These are phyloP conservation scores for Pseudogymnoascus sp. DNA, from an alignment of 2,329 filamentous ascomycete species.

Conservation along the genomic window DNA sequence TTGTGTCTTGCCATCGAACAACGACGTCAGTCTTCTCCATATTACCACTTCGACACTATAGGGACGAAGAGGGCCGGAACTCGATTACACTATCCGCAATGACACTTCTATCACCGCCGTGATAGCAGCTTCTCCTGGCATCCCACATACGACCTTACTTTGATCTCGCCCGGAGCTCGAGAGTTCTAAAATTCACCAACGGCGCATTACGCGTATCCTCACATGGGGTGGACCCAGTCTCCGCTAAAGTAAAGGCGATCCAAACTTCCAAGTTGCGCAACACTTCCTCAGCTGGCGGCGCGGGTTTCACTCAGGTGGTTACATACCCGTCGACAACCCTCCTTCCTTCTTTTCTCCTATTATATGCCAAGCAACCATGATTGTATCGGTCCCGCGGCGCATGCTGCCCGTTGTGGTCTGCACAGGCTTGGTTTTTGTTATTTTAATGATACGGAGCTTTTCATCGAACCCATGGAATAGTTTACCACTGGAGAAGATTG, in stretches of 20 bases:
- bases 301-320: not conserved
- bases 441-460: not conserved
- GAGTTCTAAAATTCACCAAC: not conserved
- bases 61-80: not conserved
- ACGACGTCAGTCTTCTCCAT: slow-evolving; percentile 7
- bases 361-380: not conserved
- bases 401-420: slow-evolving; percentile 7
- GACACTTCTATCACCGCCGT: slow-evolving; percentile 1
- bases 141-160: not conserved
- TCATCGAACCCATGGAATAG: slow-evolving; percentile 10
- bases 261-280: slow-evolving; percentile 9
- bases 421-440: not conserved
- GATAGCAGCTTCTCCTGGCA: not conserved
- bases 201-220: slow-evolving; percentile 4
- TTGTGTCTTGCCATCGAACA: not conserved
- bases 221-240: slow-evolving; percentile 6
- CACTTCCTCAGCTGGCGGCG: not conserved
- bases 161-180: not conserved
- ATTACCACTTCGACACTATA: not conserved
- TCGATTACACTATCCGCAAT: not conserved
- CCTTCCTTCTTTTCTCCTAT: not conserved
- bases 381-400: slow-evolving; percentile 5
- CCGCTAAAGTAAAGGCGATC: slow-evolving; percentile 7
- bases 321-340: not conserved
- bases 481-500: slow-evolving; percentile 13